These are phyloP conservation scores for Fusarium subtropicale DNA, from an alignment of 2,329 filamentous ascomycete species.

Conservation along the genomic window DNA sequence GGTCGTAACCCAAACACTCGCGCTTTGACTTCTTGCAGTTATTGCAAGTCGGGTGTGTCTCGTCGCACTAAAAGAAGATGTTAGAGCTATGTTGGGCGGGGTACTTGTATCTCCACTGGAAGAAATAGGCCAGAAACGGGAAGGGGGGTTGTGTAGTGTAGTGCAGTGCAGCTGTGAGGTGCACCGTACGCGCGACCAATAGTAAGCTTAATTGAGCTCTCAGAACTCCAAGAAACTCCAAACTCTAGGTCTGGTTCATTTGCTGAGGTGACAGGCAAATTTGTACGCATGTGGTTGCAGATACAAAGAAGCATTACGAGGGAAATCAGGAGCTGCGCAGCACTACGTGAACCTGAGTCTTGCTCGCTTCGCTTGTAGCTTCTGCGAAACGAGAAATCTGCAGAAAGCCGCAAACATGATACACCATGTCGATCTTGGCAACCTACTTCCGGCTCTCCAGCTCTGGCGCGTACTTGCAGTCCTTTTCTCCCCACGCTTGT, in stretches of 20 bases:
- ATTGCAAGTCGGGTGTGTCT: constrained; percentile 90
- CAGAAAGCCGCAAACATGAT: constrained; percentile 36
- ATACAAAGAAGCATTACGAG: constrained; percentile 36
- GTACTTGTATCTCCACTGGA: constrained; percentile 38
- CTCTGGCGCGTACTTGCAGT: constrained; percentile 21
- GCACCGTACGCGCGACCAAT: constrained; percentile 32
- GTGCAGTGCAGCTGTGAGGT: constrained; percentile 23
- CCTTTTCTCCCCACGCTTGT: constrained; percentile 20
- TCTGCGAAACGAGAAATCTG: constrained; percentile 32
- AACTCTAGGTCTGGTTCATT: not conserved
- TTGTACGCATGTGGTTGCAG: constrained; percentile 17
- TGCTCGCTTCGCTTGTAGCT: constrained; percentile 38
- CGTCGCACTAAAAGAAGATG: constrained; percentile 76
- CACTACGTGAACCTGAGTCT: constrained; percentile 42
- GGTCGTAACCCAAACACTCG: constrained; percentile 87
- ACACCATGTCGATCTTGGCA: constrained; percentile 32
- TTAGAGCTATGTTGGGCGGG: constrained; percentile 44
- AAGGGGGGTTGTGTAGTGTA: constrained; percentile 30
- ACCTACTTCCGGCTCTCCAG: constrained; percentile 28
- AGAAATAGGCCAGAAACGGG: constrained; percentile 18
- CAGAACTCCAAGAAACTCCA: constrained; percentile 15
- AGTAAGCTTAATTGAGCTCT: constrained; percentile 30
- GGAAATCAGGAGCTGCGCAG: constrained; percentile 31
- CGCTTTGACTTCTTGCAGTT: constrained; percentile 91
- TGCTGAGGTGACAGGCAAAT: not conserved